Base-by-base conservation (phyloP, 2,329 filamentous ascomycete species). In the Phoma sp. region DNA sequence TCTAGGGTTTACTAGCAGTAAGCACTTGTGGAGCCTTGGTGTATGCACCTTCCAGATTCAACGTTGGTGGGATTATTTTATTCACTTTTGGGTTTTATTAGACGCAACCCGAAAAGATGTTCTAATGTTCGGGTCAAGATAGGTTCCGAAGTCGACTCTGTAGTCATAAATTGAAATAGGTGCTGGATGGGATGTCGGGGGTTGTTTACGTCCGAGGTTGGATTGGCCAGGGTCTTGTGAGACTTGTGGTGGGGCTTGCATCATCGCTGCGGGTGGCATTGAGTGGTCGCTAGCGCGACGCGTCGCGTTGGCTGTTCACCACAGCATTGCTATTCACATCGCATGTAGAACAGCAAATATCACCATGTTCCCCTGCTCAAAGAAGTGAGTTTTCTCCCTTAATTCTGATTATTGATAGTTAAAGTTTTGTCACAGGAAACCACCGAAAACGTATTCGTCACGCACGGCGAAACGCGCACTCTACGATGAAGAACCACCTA, bases 381-480 rank as follows among this genome's bases (percentile, higher is more conserved):
- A 55, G 30, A 72, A 64, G 71, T 73, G 46, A n/a, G 66, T 61
- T 7, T 30, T 9, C 4, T 22, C 3, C 1, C 4, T 22, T 32
- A 23, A 2, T n/a, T n/a, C 4, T 8, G n/a, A 27, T 27, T 27
- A 8, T 27, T 32, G 10, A 7, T 45, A 18, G 4, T 25, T 18
- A 9, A 47, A 41, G 60, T 72, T 62, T 73, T 23, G 18, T 4
- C 24, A 0, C 2, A 75, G 72, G 38, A 74, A 71, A 50, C 48
- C 63, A 13, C 57, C 70, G 24, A 65, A 61, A 44, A 76, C 73
- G 6, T 76, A 76, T 59, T 70, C 73, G 53, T 70, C 73, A 52
- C 73, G 73, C 59, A 66, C 69, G 42, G 62, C 59, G 40, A 72
- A 69, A 58, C 65, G 59, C 42, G 55, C 65, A 33, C 47, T 68